Conservation (phyloP, 225 moss, liverwort and hornwort genomes). For the Straminergon stramineum region DNA sequence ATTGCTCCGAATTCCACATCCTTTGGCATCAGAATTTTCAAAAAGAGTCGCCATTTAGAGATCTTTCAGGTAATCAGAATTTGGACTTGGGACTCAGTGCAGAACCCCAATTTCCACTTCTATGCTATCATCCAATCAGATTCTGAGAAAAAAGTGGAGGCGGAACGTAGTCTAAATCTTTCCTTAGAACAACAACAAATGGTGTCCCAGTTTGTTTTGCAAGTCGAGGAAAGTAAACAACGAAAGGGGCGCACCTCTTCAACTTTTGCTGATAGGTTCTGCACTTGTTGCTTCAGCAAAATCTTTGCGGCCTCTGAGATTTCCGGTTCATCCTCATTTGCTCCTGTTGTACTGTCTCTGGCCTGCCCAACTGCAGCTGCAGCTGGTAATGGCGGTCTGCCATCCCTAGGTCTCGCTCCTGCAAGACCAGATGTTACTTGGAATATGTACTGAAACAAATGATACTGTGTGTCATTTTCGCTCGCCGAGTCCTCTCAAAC, state of each 20-base stretch:
- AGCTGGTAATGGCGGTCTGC: slow-evolving; percentile 30
- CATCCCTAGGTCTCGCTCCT: slow-evolving; percentile 38
- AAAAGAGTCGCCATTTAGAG: not conserved
- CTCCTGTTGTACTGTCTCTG: slow-evolving; percentile 25
- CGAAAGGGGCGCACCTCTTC: slow-evolving; percentile 34
- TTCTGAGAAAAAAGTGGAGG: not conserved
- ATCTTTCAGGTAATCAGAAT: not conserved
- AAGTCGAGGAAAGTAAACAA: not conserved
- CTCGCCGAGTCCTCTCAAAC: not conserved
- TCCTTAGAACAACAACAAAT: not conserved
- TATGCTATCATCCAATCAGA: not conserved
- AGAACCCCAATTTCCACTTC: not conserved
- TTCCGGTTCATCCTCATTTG: slow-evolving; percentile 36
- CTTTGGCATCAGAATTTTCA: not conserved
- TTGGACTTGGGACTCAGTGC: not conserved
- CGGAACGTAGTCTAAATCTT: not conserved
- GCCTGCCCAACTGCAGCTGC: slow-evolving; percentile 23
- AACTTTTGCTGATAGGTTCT: slow-evolving; percentile 40
- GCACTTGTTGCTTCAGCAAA: slow-evolving; percentile 48
- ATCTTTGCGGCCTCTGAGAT: slow-evolving; percentile 25
- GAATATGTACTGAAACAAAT: not conserved
- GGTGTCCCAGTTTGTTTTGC: not conserved
- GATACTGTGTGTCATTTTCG: not conserved
- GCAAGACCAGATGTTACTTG: not conserved
- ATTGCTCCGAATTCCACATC: not conserved